Conservation (phyloP, 768 basidiomycete species). For the Termitomyces sp. region DNA sequence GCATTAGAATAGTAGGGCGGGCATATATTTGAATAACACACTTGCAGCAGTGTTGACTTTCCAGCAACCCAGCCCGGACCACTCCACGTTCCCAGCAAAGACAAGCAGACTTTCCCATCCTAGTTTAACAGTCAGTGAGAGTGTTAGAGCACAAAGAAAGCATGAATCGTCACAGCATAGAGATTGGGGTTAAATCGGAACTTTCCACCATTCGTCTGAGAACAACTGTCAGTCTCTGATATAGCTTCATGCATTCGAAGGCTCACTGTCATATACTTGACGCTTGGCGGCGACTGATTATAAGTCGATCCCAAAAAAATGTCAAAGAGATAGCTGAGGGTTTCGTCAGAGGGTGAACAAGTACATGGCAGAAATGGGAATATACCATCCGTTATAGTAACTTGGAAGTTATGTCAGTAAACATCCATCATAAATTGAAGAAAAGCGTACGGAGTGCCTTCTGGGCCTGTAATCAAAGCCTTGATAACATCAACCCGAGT, state of each 20-base stretch:
- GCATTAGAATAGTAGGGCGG: constrained; percentile 15
- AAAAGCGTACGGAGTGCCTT: constrained; percentile 79
- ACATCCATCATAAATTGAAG: constrained; percentile 1
- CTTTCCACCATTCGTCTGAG: constrained; percentile 80
- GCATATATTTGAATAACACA: constrained; percentile 18
- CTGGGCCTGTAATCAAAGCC: constrained; percentile 86
- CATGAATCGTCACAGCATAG: constrained; percentile 58
- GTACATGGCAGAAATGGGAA: constrained; percentile 1
- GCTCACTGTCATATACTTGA: constrained; percentile 58
- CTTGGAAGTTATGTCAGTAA: constrained; percentile 27
- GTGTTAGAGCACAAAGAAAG: not conserved
- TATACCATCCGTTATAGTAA: constrained; percentile 88
- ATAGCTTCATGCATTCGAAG: not conserved
- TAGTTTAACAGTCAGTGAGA: constrained; percentile 17
- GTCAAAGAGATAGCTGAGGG: constrained; percentile 59
- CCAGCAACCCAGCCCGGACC: constrained; percentile 94
- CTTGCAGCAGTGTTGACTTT: constrained; percentile 85
- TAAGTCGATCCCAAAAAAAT: constrained; percentile 89
- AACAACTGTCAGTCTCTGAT: not conserved
- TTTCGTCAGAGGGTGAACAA: not conserved
- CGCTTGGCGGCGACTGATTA: constrained; percentile 77
- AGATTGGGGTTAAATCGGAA: constrained; percentile 93
- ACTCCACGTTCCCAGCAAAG: constrained; percentile 85
- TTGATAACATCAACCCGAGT: constrained; percentile 89
- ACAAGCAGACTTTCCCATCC: constrained; percentile 94